Base-by-base conservation (phyloP, 225 moss, liverwort and hornwort species). In the Physcomitrellopsis africana region DNA sequence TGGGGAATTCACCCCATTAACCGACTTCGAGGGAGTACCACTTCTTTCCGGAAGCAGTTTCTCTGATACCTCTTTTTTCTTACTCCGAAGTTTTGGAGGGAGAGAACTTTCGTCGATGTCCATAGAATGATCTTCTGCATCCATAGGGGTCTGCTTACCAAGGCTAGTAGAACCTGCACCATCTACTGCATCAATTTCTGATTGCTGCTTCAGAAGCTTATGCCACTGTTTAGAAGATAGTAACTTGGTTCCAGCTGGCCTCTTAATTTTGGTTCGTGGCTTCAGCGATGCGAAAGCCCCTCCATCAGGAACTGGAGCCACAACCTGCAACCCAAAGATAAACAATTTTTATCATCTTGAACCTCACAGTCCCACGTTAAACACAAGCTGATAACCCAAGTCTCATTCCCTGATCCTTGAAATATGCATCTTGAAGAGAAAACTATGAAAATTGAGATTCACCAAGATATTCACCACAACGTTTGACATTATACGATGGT, bases 61-160 rank as follows among this genome's bases (percentile, higher is more conserved):
- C 79, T 93, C 99, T 52, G 95, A 78, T 32, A 89, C 55, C 53
- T 86, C 93, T 77, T 99, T 99, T 81, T 94, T 99, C 84, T 93
- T 99, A 68, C 90, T 99, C 67, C 95, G 87, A 26, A 95, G 76
- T 78, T 95, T 95, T 48, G 91, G 45, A 53, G 95, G 92, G 58
- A 99, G 88, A 54, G 83, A 79, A 44, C 92, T 90, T 81, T 91
- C 93, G 76, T 92, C 92, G 10, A 76, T 84, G 9, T 79, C 83
- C 70, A 85, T 83, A 60, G 78, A 69, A 70, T 81, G 86, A 46
- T 83, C 83, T 72, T 82, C 89, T 60, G 68, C 81, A 53, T 88
- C 85, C 60, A 73, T 27, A 69, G 79, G 62, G 41, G 65, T 37
- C 76, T 84, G 87, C 43, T 79, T 76, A 48, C 82, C 88, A 74